Evolutionary conservation across 768 basidiomycete species (phyloP).

Genomic region (Rhodotorula kratochvilovae): DNA sequence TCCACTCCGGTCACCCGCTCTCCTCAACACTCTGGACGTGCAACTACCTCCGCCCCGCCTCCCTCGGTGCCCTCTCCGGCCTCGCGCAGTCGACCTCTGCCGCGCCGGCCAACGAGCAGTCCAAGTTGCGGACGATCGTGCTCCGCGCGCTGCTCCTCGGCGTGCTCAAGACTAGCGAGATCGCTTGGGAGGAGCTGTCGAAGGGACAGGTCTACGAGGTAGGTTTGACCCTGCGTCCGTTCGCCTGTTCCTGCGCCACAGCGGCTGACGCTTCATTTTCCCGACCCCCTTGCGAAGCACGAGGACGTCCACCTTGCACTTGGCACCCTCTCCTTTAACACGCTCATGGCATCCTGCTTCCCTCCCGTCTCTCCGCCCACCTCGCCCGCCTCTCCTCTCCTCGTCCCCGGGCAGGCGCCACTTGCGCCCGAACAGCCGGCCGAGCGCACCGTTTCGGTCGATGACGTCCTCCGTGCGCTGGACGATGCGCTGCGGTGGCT

Average conservation of each 20-base stretch:
- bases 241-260: too few species aligned
- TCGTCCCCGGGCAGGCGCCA: constrained; percentile 2
- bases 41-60: constrained; percentile 23
- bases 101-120: background rate
- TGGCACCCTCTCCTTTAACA: constrained; percentile 21
- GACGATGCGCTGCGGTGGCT: constrained; percentile 14
- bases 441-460: constrained; percentile 11
- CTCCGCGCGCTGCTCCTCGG: constrained; percentile 29
- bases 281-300: constrained; percentile 26
- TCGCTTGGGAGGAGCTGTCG: constrained; percentile 29
- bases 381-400: background rate
- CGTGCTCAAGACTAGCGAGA: constrained; percentile 22
- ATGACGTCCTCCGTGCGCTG: constrained; percentile 22
- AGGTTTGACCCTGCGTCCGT: background rate
- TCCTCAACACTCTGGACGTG: constrained; percentile 34
- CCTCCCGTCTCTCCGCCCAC: background rate
- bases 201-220: constrained; percentile 35
- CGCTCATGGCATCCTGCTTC: constrained; percentile 20
- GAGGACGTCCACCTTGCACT: constrained; percentile 35
- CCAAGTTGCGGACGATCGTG: constrained; percentile 7
- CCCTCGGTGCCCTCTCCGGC: background rate
- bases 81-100: background rate
- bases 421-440: background rate
- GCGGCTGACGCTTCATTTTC: too few species aligned
- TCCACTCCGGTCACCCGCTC: constrained; percentile 33